phyloP scores from a whole-genome alignment of 768 basidiomycete species.

The Suillus spraguei region DNA sequence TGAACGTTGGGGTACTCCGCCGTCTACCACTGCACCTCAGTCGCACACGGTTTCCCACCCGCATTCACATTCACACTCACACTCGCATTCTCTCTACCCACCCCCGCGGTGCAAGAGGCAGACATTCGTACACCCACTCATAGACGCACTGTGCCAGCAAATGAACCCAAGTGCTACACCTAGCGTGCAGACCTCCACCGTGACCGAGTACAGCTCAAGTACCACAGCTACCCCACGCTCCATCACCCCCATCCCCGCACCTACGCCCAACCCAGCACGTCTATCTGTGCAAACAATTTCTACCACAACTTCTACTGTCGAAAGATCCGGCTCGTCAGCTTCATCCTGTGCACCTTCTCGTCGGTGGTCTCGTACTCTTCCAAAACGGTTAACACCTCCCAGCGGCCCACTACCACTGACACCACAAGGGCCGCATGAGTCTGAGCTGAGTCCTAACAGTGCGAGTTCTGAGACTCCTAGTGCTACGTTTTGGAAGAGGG shows the following conservation, averaged over 20 bases:
- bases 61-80: conserved; percentile 33
- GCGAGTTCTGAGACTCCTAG: conserved; percentile 33
- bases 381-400: conserved; percentile 58
- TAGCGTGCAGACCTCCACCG: conserved; percentile 17
- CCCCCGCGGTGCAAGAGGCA: conserved; percentile 34
- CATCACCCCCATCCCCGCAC: neutral
- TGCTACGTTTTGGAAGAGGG: conserved; percentile 50
- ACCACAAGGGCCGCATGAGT: conserved; percentile 44
- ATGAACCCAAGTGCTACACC: conserved; percentile 22
- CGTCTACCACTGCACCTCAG: conserved; percentile 28
- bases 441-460: conserved; percentile 20
- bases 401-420: conserved; percentile 43
- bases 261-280: neutral
- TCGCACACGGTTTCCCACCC: conserved; percentile 19
- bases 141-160: conserved; percentile 16
- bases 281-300: conserved; percentile 2
- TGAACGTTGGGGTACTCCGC: conserved; percentile 21
- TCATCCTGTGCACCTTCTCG: conserved; percentile 32
- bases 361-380: conserved; percentile 57
- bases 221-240: neutral
- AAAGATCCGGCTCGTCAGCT: conserved; percentile 24
- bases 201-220: neutral
- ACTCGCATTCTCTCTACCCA: conserved; percentile 35
- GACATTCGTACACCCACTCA: conserved; percentile 8
- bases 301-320: conserved; percentile 19